These are phyloP conservation scores for Fusarium multiceps DNA, from an alignment of 2,329 filamentous ascomycete genomes.

Conservation along the genomic window DNA sequence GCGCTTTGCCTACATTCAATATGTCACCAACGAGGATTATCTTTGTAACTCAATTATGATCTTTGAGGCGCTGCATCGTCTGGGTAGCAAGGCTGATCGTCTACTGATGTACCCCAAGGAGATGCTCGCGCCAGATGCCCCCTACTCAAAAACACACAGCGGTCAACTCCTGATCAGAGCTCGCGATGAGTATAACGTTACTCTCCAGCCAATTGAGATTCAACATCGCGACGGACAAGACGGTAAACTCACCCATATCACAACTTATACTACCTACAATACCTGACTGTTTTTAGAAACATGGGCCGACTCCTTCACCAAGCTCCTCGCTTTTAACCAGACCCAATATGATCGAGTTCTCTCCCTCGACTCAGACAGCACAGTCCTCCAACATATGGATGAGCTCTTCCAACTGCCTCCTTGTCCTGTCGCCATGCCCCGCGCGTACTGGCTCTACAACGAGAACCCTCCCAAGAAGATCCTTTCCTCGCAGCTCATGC, in stretches of 20 bases:
- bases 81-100: conserved; percentile 57
- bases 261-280: too few relatives aligned
- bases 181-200: conserved; percentile 58
- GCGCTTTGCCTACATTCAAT: conserved; percentile 60
- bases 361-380: conserved; percentile 72
- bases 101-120: conserved; percentile 59
- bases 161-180: conserved; percentile 54
- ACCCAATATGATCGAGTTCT: conserved; percentile 65
- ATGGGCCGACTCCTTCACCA: conserved; percentile 74
- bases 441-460: conserved; percentile 76
- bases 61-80: conserved; percentile 56
- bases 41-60: conserved; percentile 64
- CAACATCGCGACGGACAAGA: conserved; percentile 52
- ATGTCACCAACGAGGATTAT: conserved; percentile 60
- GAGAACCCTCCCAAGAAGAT: conserved; percentile 52
- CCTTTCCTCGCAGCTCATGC: conserved; percentile 70
- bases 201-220: conserved; percentile 55
- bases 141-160: background rate
- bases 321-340: conserved; percentile 76
- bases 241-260: conserved; percentile 38
- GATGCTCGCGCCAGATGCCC: conserved; percentile 49
- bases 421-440: conserved; percentile 73
- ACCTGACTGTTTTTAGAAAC: conserved; percentile 51
- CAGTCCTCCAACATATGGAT: conserved; percentile 72
- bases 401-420: conserved; percentile 76